Evolutionary conservation across 2,329 filamentous ascomycete genomes (phyloP).

Genomic region (Pseudopyricularia cyperi): DNA sequence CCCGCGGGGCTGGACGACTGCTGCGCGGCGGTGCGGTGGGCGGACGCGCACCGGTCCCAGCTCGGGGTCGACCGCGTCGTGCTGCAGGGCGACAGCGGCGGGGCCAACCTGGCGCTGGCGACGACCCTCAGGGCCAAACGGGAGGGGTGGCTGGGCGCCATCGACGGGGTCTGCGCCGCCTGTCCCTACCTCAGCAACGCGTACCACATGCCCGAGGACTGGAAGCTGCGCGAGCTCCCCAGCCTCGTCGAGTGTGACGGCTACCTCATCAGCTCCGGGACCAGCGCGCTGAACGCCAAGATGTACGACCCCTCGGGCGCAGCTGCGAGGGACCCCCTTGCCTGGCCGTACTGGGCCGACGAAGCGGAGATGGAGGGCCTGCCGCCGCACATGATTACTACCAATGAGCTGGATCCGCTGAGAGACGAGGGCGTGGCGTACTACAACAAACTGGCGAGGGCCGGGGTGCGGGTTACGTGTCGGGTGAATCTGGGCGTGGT

Average conservation of each 20-base stretch:
- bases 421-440: not conserved
- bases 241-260: not conserved
- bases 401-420: not conserved
- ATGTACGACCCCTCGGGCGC: not conserved
- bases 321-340: not conserved
- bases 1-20: not conserved
- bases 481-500: not conserved
- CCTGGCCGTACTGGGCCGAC: not conserved
- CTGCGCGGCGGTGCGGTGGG: not conserved
- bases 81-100: not conserved
- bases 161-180: not conserved
- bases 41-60: not conserved
- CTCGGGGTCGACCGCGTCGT: not conserved
- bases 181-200: not conserved
- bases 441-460: not conserved
- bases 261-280: not conserved
- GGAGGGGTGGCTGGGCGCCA: not conserved
- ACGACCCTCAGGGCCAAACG: not conserved
- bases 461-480: not conserved
- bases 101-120: not conserved
- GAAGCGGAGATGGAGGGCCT: not conserved
- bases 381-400: not conserved
- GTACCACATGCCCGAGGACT: not conserved
- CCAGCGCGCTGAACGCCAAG: not conserved
- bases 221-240: not conserved